Conservation (phyloP, 2,329 filamentous ascomycete genomes). For the Atkinsonella hypoxylon region DNA sequence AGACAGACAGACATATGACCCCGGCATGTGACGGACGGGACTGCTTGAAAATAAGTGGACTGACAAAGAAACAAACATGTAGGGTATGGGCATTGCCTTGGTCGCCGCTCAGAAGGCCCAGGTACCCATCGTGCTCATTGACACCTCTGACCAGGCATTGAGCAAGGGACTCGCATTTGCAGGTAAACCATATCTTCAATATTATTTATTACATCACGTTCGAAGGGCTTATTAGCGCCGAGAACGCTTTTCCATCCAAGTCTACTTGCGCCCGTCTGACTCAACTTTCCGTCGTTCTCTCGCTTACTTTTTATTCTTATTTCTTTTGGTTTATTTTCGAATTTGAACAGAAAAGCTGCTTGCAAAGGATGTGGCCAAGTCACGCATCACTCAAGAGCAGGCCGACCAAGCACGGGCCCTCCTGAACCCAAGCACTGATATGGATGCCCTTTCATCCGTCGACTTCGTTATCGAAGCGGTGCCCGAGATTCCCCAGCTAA, state of each 20-base stretch:
- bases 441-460: conserved; percentile 67
- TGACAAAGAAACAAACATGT: not conserved
- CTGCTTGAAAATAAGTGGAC: not conserved
- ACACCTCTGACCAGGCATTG: conserved; percentile 71
- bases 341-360: conserved; percentile 68
- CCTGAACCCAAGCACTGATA: conserved; percentile 56
- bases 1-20: not conserved
- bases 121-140: conserved; percentile 76
- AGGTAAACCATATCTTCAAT: conserved; percentile 32
- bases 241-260: not conserved
- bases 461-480: conserved; percentile 98
- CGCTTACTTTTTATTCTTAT: not conserved
- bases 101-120: conserved; percentile 78
- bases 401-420: conserved; percentile 61
- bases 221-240: not conserved
- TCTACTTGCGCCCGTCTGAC: not conserved
- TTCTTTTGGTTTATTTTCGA: not conserved
- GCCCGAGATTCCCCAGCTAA: conserved; percentile 80
- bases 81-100: conserved; percentile 93
- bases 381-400: conserved; percentile 70
- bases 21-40: not conserved
- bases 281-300: not conserved
- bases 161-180: conserved; percentile 87
- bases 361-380: conserved; percentile 82
- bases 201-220: not conserved